Evolutionary conservation across 768 basidiomycete genomes (phyloP).

Genomic region (Ephemerocybe angulata): DNA sequence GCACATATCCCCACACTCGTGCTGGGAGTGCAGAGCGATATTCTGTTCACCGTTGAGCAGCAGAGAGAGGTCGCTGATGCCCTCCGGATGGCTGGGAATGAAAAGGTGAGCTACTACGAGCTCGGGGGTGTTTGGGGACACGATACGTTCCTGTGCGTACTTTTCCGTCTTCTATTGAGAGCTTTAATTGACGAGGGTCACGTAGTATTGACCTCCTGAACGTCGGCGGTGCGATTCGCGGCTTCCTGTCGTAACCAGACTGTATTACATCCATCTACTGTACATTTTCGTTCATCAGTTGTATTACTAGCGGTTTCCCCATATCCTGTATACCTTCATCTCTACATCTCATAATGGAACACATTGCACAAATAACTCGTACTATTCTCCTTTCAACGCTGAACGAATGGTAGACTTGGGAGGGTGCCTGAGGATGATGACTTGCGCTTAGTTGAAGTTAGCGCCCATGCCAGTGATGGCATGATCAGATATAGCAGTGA

Average conservation of each 20-base stretch:
- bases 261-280: too few species aligned
- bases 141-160: conserved; percentile 88
- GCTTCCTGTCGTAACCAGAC: conserved; percentile 68
- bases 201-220: conserved; percentile 78
- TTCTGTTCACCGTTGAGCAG: conserved; percentile 95
- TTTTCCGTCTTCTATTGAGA: not conserved
- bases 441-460: too few species aligned
- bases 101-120: conserved; percentile 91
- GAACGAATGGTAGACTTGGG: too few species aligned
- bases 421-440: too few species aligned
- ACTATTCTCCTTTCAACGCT: too few species aligned
- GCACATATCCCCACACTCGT: conserved; percentile 76
- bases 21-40: conserved; percentile 94
- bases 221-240: conserved; percentile 87
- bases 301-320: not conserved
- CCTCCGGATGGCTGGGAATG: conserved; percentile 84
- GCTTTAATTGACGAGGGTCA: conserved; percentile 1
- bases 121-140: conserved; percentile 99
- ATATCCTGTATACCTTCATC: not conserved
- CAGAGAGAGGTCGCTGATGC: conserved; percentile 94
- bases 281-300: too few species aligned
- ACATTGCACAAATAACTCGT: too few species aligned
- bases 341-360: too few species aligned
- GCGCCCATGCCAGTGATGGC: too few species aligned
- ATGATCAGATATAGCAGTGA: too few species aligned